Conservation (phyloP, 371 early-diverging fungal species). For the Mucor velutinosus region DNA sequence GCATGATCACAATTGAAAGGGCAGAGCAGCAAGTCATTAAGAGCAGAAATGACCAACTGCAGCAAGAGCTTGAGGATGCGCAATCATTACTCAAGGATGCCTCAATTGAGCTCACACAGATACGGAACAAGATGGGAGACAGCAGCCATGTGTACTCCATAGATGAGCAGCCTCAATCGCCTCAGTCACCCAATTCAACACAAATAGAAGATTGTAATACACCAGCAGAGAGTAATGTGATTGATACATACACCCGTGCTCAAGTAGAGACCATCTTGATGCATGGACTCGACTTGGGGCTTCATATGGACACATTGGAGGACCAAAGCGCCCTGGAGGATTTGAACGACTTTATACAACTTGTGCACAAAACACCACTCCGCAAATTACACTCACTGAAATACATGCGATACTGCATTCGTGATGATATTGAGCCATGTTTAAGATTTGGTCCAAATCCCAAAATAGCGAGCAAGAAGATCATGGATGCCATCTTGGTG, state of each 20-base stretch:
- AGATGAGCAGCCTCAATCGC: constrained; percentile 9
- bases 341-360: constrained; percentile 75
- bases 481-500: constrained; percentile 68
- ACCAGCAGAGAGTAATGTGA: background rate
- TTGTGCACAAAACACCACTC: constrained; percentile 56
- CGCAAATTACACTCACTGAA: constrained; percentile 72
- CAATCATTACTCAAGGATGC: constrained; percentile 55
- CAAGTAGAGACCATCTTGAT: constrained; percentile 24
- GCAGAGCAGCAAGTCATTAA: constrained; percentile 46
- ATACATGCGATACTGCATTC: constrained; percentile 71
- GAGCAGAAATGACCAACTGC: constrained; percentile 29
- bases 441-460: constrained; percentile 73
- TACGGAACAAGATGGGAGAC: constrained; percentile 37
- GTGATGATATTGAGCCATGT: constrained; percentile 79
- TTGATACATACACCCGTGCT: constrained; percentile 25
- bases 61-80: constrained; percentile 27
- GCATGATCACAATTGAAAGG: constrained; percentile 68
- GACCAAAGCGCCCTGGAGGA: constrained; percentile 68
- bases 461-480: constrained; percentile 60
- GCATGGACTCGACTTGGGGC: constrained; percentile 8
- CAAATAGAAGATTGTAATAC: background rate
- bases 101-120: constrained; percentile 64
- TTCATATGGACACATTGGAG: constrained; percentile 28
- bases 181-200: background rate
- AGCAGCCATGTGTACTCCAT: background rate